Conservation (phyloP, 2,329 filamentous ascomycete species). For the Trichoderma guizhouense region DNA sequence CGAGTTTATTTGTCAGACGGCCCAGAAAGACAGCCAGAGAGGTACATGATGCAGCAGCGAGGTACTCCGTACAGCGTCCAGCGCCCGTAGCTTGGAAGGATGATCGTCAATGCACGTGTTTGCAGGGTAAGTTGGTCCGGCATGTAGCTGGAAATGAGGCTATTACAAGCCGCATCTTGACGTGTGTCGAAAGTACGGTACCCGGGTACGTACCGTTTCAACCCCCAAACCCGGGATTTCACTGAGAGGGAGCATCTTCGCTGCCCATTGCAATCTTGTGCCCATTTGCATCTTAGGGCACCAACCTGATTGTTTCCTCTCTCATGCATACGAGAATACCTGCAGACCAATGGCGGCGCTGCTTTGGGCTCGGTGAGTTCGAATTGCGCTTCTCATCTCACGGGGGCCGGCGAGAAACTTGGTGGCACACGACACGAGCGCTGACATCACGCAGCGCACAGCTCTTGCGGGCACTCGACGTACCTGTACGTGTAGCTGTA, state of each 20-base stretch:
- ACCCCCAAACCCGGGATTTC: neutral
- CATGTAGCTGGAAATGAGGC: neutral
- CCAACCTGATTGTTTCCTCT: neutral
- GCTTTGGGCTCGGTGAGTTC: constrained; percentile 1
- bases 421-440: constrained; percentile 15
- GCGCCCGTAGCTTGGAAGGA: neutral
- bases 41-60: neutral
- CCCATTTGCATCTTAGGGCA: neutral
- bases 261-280: neutral
- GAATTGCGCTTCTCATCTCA: neutral
- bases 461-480: neutral
- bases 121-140: neutral
- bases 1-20: neutral
- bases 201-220: neutral
- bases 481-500: neutral
- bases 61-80: neutral
- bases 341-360: neutral
- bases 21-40: neutral
- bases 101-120: neutral
- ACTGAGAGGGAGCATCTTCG: neutral
- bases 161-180: neutral
- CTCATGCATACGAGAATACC: neutral
- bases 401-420: neutral
- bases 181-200: constrained; percentile 8
- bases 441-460: constrained; percentile 14